Base-by-base conservation (phyloP, 805 yeast species). In the Huiozyma sinensis region DNA sequence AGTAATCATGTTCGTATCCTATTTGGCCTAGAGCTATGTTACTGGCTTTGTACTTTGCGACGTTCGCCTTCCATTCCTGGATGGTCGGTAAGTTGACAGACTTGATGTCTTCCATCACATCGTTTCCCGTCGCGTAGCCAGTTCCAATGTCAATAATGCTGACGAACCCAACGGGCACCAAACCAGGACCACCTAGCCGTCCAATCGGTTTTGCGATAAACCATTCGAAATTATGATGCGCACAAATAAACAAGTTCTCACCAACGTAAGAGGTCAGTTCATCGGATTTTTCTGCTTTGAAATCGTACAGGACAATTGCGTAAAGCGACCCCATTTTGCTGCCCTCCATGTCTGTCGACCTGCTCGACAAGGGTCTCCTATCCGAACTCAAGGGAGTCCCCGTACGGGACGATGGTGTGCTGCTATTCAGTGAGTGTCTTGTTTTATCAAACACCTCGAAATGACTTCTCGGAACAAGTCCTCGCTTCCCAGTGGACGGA, bases 191-290 rank as follows among this genome's bases (percentile, higher is more conserved):
- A 28, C 98, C 97, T 34, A 92, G 69, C 44, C 97, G 71, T 47
- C 90, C 94, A 37, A 92, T 84, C 10, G 96, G 96, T 61, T 92
- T 92, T 5, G 97, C 97, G 47, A 92, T 92, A 55, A 88, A 89
- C 99, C 99, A 92, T 66, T 94, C 99, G 51, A 72, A 83, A 44
- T 87, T 88, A 58, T 90, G 95, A 64, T 90, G 97, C 2, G 99
- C 99, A 65, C 96, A 90, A 9, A 94, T 78, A 30, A 89, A 84
- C 49, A 92, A 74, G 54, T 84, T 82, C 55, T 92, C 99, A 34
- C 97, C 97, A 1, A 84, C 84, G 29, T 64, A 58, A 3, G 90
- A 86, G 50, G 82, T 81, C 50, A 92, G 72, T 64, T 92, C 99
- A 66, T 94, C 98, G 7, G 77, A 61, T 47, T 71, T 67, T 54